These are phyloP conservation scores for Zea mays DNA, from an alignment of 176 grass and related monocot genomes.

Conservation along the genomic window Zm-B73-REFERENCE-NAM-5.0 NC_050098.1:132525501-132526000, in stretches of 20 bases:
- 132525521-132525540: slow-evolving; percentile 66
- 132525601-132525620: slow-evolving; percentile 62
- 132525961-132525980: slow-evolving; percentile 64
- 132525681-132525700: slow-evolving; percentile 63
- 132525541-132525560: slow-evolving; percentile 75
- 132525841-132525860: slow-evolving; percentile 62
- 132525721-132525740: slow-evolving; percentile 52
- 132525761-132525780: slow-evolving; percentile 53
- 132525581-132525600: slow-evolving; percentile 72
- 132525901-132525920: slow-evolving; percentile 74
- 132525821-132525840: slow-evolving; percentile 63
- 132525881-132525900: slow-evolving; percentile 56
- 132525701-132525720: slow-evolving; percentile 53
- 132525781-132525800: slow-evolving; percentile 71
- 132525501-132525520: slow-evolving; percentile 61
- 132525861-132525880: slow-evolving; percentile 76
- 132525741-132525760: slow-evolving; percentile 51
- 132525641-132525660: slow-evolving; percentile 68
- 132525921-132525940: slow-evolving; percentile 91
- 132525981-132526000: slow-evolving; percentile 51
- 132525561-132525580: slow-evolving; percentile 75
- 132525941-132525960: slow-evolving; percentile 75
- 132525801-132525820: slow-evolving; percentile 78
- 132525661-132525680: slow-evolving; percentile 65
- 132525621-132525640: slow-evolving; percentile 68